A percentile compares a stretch with the other conserved stretches of the same genome.
Evolutionary conservation across 2,329 filamentous ascomycete species (phyloP).

Genomic region (Ceratocystis variospora): DNA sequence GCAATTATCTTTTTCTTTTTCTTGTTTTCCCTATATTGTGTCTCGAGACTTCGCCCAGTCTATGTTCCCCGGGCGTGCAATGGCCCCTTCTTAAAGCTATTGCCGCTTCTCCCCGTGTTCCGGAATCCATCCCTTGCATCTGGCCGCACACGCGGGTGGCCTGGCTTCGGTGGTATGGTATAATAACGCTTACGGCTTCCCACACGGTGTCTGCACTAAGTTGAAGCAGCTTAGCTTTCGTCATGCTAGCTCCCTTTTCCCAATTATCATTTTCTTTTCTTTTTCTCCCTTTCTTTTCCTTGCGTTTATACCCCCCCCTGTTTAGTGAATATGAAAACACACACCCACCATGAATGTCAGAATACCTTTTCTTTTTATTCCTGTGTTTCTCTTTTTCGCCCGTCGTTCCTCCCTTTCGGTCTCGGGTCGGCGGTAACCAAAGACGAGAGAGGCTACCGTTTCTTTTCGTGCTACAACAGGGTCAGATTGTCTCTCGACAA

Average conservation of each 20-base stretch:
- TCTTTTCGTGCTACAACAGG: neutral
- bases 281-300: too few relatives aligned
- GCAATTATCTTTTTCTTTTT: constrained; percentile 14
- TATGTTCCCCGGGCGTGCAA: neutral
- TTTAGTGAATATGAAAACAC: neutral
- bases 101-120: neutral
- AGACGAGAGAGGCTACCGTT: neutral
- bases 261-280: neutral
- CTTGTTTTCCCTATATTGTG: neutral
- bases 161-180: too few relatives aligned
- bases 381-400: neutral
- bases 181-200: too few relatives aligned
- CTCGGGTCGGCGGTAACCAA: neutral
- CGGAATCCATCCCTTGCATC: neutral
- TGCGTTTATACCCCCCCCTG: too few relatives aligned
- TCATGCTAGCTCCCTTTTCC: neutral
- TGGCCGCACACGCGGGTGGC: neutral
- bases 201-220: too few relatives aligned
- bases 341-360: neutral
- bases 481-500: neutral
- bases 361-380: neutral
- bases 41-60: neutral
- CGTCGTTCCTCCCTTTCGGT: neutral
- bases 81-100: neutral
- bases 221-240: neutral